Conservation (phyloP, 2,329 filamentous ascomycete genomes). For the Talaromyces sp. region DNA sequence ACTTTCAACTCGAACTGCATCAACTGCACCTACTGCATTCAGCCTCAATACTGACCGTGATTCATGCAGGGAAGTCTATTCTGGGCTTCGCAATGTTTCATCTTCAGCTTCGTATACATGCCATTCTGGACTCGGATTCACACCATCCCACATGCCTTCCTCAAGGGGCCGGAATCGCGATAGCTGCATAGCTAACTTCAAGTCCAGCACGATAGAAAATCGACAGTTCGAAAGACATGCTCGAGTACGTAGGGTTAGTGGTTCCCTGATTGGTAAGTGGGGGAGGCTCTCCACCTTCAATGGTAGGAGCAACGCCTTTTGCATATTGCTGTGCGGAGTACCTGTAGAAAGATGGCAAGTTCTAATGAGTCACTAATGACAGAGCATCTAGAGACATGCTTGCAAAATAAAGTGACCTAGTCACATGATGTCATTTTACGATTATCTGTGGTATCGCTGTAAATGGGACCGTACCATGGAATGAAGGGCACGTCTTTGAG, state of each 20-base stretch:
- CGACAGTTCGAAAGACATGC: background rate
- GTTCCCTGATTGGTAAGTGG: background rate
- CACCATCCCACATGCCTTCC: background rate
- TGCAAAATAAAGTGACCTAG: background rate
- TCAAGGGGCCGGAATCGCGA: background rate
- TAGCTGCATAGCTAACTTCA: background rate
- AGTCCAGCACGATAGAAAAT: background rate
- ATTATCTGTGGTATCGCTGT: background rate
- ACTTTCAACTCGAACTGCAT: background rate
- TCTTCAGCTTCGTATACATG: conserved; percentile 3
- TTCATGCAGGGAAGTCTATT: background rate
- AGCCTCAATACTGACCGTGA: background rate
- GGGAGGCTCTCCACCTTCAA: background rate
- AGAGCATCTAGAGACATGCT: background rate
- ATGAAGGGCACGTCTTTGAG: background rate
- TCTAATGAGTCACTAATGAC: background rate
- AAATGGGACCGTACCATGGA: background rate
- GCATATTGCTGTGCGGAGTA: background rate
- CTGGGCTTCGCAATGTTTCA: background rate
- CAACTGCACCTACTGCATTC: background rate
- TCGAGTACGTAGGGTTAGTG: background rate
- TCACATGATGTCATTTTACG: background rate
- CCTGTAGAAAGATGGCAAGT: background rate
- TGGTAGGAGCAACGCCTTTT: background rate
- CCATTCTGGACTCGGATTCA: conserved; percentile 6